Evolutionary conservation across 352 stramenopile species (phyloP), one percentile per base, ranked within the genome.

Genomic region (Thalassiosira mediterranea): DNA sequence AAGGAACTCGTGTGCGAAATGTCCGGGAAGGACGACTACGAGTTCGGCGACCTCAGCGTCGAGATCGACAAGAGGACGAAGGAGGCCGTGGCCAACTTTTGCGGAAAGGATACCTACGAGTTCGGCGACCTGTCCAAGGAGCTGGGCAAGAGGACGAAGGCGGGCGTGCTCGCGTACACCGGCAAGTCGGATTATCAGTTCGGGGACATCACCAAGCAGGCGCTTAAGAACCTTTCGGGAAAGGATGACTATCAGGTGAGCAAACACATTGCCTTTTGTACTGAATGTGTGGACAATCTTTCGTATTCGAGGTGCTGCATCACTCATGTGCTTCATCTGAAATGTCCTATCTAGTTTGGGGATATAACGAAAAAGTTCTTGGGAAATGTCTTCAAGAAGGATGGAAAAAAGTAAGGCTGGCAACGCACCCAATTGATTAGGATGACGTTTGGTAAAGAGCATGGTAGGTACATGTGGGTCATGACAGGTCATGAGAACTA

Each of bases 301-400:
- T 58, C 0, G 15, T 65, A 11, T 11, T 31, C 44, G 37, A 2
- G 11, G 23, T 10, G 13, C 48, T 17, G 8, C 10, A 15, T 53
- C 0, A 28, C n/a, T 17, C 25, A 29, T 11, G 15, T 51, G 1
- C 52, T 54, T n/a, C n/a, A n/a, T n/a, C n/a, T n/a, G n/a, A n/a
- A n/a, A n/a, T n/a, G n/a, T n/a, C n/a, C n/a, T n/a, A n/a, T 5
- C 11, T 52, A 70, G 52, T 88, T 91, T 74, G 83, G 81, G 44
- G 86, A 92, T 68, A 51, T 90, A 2, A 88, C 73, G 10, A 90
- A 92, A 54, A 90, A 89, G 53, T 60, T 92, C 32, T 66, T 89
- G 42, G 79, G 80, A 38, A 81, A 88, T 67, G 44, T 92, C n/a
- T 92, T 92, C 64, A 65, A 68, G 38, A 86, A 87, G 25, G 71